Evolutionary conservation across 164 flowering plant genomes (phyloP).

Genomic region (Kalanchoe fedtschenkoi): DNA sequence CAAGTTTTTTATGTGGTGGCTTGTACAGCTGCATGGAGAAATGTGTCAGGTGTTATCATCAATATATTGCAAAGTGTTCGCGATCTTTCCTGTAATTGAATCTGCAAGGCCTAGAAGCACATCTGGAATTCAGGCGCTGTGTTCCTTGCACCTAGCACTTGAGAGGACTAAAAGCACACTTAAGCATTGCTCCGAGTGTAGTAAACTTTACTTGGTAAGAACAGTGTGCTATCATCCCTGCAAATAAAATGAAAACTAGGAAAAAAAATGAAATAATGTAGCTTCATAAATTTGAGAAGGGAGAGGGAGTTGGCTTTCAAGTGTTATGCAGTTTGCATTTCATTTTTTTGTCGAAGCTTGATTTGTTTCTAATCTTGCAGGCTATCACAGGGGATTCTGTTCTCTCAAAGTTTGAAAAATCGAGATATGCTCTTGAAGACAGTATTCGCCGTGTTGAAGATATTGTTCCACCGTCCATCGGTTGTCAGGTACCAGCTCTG

Average conservation of each 20-base stretch:
- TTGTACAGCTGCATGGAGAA: conserved; percentile 21
- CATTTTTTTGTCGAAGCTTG: not conserved
- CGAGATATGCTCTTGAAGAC: conserved; percentile 57
- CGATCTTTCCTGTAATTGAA: conserved; percentile 83
- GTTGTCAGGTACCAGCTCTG: conserved; percentile 55
- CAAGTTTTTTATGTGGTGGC: not conserved
- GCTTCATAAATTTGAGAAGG: no score
- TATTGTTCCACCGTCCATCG: conserved; percentile 76
- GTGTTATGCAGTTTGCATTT: no score
- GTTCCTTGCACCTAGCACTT: conserved; percentile 85
- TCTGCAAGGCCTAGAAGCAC: conserved; percentile 89
- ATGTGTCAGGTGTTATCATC: conserved; percentile 71
- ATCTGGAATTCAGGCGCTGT: conserved; percentile 90
- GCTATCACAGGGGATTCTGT: conserved; percentile 95
- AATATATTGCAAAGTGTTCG: conserved; percentile 62
- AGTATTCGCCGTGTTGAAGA: conserved; percentile 82
- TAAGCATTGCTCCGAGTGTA: conserved; percentile 84
- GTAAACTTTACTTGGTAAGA: conserved; percentile 92
- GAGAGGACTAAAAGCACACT: conserved; percentile 85
- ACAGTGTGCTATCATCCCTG: no score
- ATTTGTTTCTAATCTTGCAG: conserved; percentile 26
- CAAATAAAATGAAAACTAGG: no score
- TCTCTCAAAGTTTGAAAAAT: conserved; percentile 77
- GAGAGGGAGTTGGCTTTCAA: no score
- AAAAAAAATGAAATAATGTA: no score